phyloP scores from a whole-genome alignment of 2,329 filamentous ascomycete genomes.

The Phialemonium atrogriseum region DNA sequence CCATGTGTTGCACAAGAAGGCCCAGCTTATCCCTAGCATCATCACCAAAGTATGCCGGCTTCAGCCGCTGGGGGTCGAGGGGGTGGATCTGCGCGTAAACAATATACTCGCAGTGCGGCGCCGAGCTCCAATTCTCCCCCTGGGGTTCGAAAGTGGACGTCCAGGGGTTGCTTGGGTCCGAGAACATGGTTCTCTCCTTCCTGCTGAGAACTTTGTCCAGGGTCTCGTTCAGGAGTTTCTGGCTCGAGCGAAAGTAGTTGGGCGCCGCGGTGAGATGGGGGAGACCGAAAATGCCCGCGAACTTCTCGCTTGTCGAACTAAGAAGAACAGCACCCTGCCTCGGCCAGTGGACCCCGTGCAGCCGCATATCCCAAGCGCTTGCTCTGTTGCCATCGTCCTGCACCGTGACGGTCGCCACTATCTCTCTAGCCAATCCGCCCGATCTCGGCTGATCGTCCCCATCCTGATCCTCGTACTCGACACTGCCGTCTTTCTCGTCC shows the following conservation, averaged over 20 bases:
- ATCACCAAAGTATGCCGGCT: constrained; percentile 21
- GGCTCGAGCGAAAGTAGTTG: constrained; percentile 48
- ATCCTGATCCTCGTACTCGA: constrained; percentile 32
- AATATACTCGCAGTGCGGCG: constrained; percentile 81
- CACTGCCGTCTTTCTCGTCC: constrained; percentile 40
- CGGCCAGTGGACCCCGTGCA: constrained; percentile 82
- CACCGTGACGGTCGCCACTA: constrained; percentile 62
- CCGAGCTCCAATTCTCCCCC: constrained; percentile 48
- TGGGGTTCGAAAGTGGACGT: constrained; percentile 57
- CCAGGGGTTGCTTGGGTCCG: constrained; percentile 65
- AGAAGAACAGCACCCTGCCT: constrained; percentile 71
- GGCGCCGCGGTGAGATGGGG: constrained; percentile 66
- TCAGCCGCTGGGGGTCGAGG: constrained; percentile 28
- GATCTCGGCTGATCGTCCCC: constrained; percentile 24
- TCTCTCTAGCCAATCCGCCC: constrained; percentile 55
- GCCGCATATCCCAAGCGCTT: constrained; percentile 68
- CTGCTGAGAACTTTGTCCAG: constrained; percentile 58
- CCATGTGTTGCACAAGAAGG: constrained; percentile 43
- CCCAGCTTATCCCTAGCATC: constrained; percentile 21
- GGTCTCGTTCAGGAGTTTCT: constrained; percentile 63
- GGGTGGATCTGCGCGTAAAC: constrained; percentile 74
- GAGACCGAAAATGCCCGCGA: constrained; percentile 81
- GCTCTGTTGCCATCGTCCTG: constrained; percentile 63
- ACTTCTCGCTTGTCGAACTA: constrained; percentile 88
- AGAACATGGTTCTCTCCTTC: constrained; percentile 48